Evolutionary conservation across 768 basidiomycete genomes (phyloP).

Genomic region (Pleurotus pulmonarius): DNA sequence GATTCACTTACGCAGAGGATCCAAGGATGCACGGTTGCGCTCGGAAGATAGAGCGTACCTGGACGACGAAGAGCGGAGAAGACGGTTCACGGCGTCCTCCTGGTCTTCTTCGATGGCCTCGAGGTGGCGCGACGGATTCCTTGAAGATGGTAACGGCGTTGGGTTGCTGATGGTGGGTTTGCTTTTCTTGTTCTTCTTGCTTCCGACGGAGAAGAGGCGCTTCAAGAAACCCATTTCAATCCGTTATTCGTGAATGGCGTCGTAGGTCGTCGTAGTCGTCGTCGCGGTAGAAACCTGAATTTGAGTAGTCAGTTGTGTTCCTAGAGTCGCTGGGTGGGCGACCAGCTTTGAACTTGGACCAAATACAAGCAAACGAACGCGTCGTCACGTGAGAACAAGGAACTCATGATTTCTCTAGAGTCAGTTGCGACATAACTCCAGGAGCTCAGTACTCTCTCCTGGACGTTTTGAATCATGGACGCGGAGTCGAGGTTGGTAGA

Average conservation of each 20-base stretch:
- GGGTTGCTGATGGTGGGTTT: constrained; percentile 17
- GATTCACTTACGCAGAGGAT: constrained; percentile 63
- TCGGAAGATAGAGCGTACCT: constrained; percentile 57
- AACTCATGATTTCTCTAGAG: too few relatives aligned
- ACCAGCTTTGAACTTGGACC: constrained; percentile 32
- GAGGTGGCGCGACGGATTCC: constrained; percentile 16
- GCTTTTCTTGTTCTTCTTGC: constrained; percentile 58
- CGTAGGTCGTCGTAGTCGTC: constrained; percentile 19
- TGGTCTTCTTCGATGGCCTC: constrained; percentile 44
- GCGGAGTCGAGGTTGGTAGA: constrained; percentile 24
- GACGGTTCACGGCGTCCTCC: constrained; percentile 42
- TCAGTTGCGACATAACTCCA: background rate
- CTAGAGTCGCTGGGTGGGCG: constrained; percentile 13
- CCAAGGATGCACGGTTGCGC: constrained; percentile 52
- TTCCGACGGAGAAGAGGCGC: constrained; percentile 64
- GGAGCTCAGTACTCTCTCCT: background rate
- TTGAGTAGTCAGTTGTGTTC: constrained; percentile 6
- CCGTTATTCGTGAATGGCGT: constrained; percentile 14
- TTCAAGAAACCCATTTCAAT: constrained; percentile 64
- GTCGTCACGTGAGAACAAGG: background rate
- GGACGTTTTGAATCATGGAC: background rate
- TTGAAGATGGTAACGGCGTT: constrained; percentile 17
- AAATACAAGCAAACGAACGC: constrained; percentile 37
- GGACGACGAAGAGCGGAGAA: constrained; percentile 72
- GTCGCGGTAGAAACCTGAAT: constrained; percentile 14